These are phyloP conservation scores for Alternaria consortialis DNA, from an alignment of 2,329 filamentous ascomycete species.

Conservation along the genomic window DNA sequence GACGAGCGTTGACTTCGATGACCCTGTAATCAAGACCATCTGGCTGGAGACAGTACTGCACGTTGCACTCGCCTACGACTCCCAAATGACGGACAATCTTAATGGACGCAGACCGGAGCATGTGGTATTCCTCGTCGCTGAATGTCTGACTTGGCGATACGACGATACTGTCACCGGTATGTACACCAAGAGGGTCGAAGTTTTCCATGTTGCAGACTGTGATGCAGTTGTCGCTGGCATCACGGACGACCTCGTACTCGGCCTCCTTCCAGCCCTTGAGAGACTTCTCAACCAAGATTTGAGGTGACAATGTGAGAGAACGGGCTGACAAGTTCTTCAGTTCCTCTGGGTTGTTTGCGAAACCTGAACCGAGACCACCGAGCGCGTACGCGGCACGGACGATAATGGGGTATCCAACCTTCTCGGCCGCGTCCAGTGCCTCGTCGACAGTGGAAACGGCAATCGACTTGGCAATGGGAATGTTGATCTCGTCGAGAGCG, in stretches of 20 bases:
- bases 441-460: conserved; percentile 92
- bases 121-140: conserved; percentile 98
- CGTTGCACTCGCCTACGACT: conserved; percentile 98
- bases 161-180: conserved; percentile 98
- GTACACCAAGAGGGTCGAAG: conserved; percentile 96
- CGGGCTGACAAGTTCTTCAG: conserved; percentile 91
- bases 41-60: conserved; percentile 95
- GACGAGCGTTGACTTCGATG: conserved; percentile 98
- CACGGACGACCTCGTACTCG: conserved; percentile 97
- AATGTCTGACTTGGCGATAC: conserved; percentile 96
- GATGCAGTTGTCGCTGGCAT: conserved; percentile 98
- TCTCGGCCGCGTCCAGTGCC: conserved; percentile 84
- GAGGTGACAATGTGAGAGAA: conserved; percentile 90
- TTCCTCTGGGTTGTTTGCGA: conserved; percentile 93
- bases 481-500: conserved; percentile 95
- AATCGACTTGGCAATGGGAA: conserved; percentile 95
- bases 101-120: conserved; percentile 96
- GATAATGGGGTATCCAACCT: conserved; percentile 95
- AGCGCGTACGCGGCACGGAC: conserved; percentile 96
- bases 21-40: conserved; percentile 98
- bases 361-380: conserved; percentile 94
- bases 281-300: conserved; percentile 98
- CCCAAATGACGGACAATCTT: conserved; percentile 98
- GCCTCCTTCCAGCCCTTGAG: conserved; percentile 99
- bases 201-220: conserved; percentile 99